Conservation (phyloP, 2,329 filamentous ascomycete genomes). For the Paecilomyces fulvus region DNA sequence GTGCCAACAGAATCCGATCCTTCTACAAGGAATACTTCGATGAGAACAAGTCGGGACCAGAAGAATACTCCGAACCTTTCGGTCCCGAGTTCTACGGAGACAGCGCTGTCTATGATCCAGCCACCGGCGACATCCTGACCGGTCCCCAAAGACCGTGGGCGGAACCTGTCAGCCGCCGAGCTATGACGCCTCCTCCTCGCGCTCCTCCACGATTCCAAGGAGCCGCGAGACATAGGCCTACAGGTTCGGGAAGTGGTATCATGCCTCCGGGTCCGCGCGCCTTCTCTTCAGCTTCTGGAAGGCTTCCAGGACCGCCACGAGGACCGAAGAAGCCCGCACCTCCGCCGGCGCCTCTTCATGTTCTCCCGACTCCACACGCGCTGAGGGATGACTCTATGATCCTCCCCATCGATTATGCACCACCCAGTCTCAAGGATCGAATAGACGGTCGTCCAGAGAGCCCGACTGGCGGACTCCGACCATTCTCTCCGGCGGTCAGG, state of each 20-base stretch:
- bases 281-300: conserved; percentile 54
- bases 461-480: conserved; percentile 48
- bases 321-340: conserved; percentile 54
- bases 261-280: conserved; percentile 46
- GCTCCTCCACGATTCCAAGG: conserved; percentile 51
- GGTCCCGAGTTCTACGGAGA: conserved; percentile 63
- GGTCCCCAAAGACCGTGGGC: conserved; percentile 56
- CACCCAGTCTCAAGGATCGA: conserved; percentile 57
- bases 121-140: conserved; percentile 23
- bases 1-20: conserved; percentile 92
- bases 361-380: conserved; percentile 77
- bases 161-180: conserved; percentile 75
- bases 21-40: conserved; percentile 99
- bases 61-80: conserved; percentile 67
- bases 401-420: conserved; percentile 76
- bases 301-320: conserved; percentile 30
- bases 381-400: conserved; percentile 74
- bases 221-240: conserved; percentile 37
- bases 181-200: conserved; percentile 87
- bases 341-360: conserved; percentile 63
- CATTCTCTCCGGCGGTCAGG: conserved; percentile 67
- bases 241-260: conserved; percentile 33
- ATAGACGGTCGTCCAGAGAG: conserved; percentile 59
- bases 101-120: conserved; percentile 49
- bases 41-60: conserved; percentile 53